Evolutionary conservation across 176 grass and related monocot genomes (phyloP), one percentile per base, ranked within the genome.

Genomic region (Dactylis glomerata): DNA sequence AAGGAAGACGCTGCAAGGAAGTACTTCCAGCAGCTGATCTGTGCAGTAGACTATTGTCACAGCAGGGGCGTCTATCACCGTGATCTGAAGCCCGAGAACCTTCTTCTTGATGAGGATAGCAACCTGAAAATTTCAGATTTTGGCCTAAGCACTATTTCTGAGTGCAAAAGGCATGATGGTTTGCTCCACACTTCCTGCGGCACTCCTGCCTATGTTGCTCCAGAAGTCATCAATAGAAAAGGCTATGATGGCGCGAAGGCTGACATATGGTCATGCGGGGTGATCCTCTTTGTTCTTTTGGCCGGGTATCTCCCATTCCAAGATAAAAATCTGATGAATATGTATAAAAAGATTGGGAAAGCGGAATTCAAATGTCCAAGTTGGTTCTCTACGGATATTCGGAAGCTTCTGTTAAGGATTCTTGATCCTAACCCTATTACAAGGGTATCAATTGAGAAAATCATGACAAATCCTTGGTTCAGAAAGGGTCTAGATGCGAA

Each of bases 211-310:
- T 96, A 99, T 81, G 97, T 99, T 88, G 92, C 97, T 16, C 97
- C 97, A 0, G 97, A 99, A 57, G 97, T 99, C 3, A 99, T 99
- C 45, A 94, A 83, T 7, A 91, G 93, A 69, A 96, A 89, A 81
- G 97, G 93, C 31, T 99, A 99, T 84, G 93, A 96, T 8, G 93
- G 97, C 10, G 93, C 92, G 15, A 99, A 96, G 91, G 92, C 93
- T 3, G 97, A 99, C 63, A 94, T 99, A 41, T 99, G 97, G 97
- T 99, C 97, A 1, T 99, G 97, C 31, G 97, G 97, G 6, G 97
- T 99, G 24, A 92, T 99, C 20, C 84, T 99, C 3, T 99, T 96
- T 77, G 97, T 99, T 33, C 84, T 99, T 45, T 54, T 96, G 71
- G 93, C 97, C 38, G 92, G 97, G 22, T 99, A 84, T 54, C 92